A percentile compares a stretch with the other conserved stretches of the same genome.
These are phyloP conservation scores for Diaporthe helianthi DNA, from an alignment of 2,329 filamentous ascomycete genomes.

Conservation along the genomic window DNA sequence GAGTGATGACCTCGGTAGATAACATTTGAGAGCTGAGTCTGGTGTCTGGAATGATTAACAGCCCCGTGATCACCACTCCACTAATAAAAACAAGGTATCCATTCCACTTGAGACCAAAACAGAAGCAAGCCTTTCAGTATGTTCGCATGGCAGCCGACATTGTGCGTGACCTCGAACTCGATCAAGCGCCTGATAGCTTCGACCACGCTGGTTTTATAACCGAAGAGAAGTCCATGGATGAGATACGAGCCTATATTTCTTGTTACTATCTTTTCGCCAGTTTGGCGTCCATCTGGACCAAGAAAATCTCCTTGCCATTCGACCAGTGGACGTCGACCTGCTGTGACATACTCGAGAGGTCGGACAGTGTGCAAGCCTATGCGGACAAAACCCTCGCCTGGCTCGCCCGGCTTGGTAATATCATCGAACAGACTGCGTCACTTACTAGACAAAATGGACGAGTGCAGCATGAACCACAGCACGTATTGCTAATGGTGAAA, in stretches of 20 bases:
- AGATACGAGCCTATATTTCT: conserved; percentile 54
- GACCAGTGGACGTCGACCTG: conserved; percentile 53
- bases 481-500: conserved; percentile 52
- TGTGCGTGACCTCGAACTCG: conserved; percentile 56
- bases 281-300: conserved; percentile 49
- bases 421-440: conserved; percentile 47
- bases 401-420: conserved; percentile 51
- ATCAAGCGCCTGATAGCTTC: conserved; percentile 47
- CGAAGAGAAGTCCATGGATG: conserved; percentile 45
- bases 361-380: conserved; percentile 41
- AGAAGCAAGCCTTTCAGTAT: conserved; percentile 58
- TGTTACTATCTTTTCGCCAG: conserved; percentile 52
- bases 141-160: conserved; percentile 60
- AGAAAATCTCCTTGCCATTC: conserved; percentile 44
- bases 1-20: too few relatives aligned
- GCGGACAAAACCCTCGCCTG: conserved; percentile 53
- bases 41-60: neutral
- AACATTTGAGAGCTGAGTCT: conserved; percentile 25
- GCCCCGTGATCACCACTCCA: too few relatives aligned
- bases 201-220: conserved; percentile 36
- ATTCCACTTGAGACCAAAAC: conserved; percentile 60
- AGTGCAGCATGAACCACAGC: conserved; percentile 47
- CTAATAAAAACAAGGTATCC: conserved; percentile 53
- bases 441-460: neutral
- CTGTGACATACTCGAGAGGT: conserved; percentile 51